Conservation (phyloP, 441 rosid genomes). For the Aleurites moluccanus region DNA sequence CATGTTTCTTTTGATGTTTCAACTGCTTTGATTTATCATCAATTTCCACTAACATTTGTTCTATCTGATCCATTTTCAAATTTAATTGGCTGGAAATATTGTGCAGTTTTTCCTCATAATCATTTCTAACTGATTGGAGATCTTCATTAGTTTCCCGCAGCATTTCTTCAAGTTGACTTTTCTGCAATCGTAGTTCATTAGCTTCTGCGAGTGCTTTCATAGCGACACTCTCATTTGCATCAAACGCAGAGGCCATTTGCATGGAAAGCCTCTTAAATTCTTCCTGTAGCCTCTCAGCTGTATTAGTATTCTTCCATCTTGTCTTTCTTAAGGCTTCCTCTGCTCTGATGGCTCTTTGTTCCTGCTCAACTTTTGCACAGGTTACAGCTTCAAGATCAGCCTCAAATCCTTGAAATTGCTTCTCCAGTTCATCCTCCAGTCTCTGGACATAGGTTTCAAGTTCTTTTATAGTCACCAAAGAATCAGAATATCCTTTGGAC, state of each 20-base stretch:
- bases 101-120: conserved; percentile 48
- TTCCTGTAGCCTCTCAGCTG: conserved; percentile 75
- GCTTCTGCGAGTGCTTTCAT: conserved; percentile 69
- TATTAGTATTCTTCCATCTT: conserved; percentile 60
- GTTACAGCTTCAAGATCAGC: conserved; percentile 61
- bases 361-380: conserved; percentile 67
- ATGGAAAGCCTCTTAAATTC: conserved; percentile 68
- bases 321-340: conserved; percentile 71
- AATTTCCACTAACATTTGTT: conserved; percentile 43
- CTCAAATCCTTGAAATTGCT: conserved; percentile 50
- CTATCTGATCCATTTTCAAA: conserved; percentile 43
- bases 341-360: conserved; percentile 75
- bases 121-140: conserved; percentile 41
- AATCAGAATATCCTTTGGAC: conserved; percentile 44
- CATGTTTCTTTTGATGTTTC: conserved; percentile 48
- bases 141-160: conserved; percentile 52
- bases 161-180: conserved; percentile 56
- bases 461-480: conserved; percentile 48
- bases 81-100: conserved; percentile 46
- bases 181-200: conserved; percentile 52
- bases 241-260: conserved; percentile 69
- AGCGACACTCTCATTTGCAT: conserved; percentile 72
- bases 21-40: conserved; percentile 53
- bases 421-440: conserved; percentile 74
- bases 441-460: conserved; percentile 49